These are phyloP conservation scores for Hura crepitans DNA, from an alignment of 441 rosid species.

Conservation along the genomic window DNA sequence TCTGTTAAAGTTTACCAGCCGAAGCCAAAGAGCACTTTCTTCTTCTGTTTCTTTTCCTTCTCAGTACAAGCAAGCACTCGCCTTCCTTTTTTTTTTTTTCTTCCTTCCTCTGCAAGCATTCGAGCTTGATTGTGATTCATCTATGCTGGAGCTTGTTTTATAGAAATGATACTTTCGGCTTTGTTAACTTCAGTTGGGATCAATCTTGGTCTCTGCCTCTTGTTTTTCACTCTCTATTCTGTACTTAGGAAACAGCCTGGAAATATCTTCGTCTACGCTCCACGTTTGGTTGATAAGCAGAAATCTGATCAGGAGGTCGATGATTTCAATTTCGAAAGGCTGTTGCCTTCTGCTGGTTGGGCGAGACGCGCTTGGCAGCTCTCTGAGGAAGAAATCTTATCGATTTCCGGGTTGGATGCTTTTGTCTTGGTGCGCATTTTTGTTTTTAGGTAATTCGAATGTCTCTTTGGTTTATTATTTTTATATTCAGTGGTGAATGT, in stretches of 20 bases:
- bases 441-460: slow-evolving; percentile 44
- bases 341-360: slow-evolving; percentile 87
- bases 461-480: not conserved
- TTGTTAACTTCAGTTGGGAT: slow-evolving; percentile 88
- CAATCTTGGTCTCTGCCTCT: slow-evolving; percentile 76
- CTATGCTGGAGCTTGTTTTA: not conserved
- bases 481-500: not conserved
- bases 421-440: slow-evolving; percentile 65
- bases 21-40: not conserved
- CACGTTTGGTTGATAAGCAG: slow-evolving; percentile 49
- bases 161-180: slow-evolving; percentile 72
- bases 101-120: not conserved
- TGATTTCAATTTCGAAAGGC: slow-evolving; percentile 53
- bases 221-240: slow-evolving; percentile 74
- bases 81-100: too few relatives aligned
- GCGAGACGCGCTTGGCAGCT: slow-evolving; percentile 60
- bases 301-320: slow-evolving; percentile 26
- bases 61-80: not conserved
- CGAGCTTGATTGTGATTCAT: not conserved
- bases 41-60: not conserved
- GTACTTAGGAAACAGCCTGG: slow-evolving; percentile 75
- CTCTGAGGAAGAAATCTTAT: slow-evolving; percentile 60
- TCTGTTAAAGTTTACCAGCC: not conserved
- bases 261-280: slow-evolving; percentile 55
- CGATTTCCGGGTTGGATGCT: slow-evolving; percentile 63